phyloP scores from a whole-genome alignment of 345 rosid genomes.

The Rubroshorea leprosula region DNA sequence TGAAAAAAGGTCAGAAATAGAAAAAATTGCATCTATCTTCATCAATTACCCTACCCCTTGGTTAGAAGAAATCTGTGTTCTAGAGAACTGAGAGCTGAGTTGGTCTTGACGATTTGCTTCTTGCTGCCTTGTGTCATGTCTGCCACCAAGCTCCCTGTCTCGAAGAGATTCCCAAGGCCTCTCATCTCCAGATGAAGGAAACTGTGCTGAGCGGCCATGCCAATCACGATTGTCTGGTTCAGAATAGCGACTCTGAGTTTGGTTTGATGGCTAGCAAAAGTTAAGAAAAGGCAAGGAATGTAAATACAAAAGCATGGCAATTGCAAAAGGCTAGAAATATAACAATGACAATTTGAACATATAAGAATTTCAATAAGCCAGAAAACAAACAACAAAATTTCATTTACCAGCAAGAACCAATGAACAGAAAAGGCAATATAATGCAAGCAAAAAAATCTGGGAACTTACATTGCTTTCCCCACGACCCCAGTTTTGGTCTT shows the following conservation, averaged over 20 bases:
- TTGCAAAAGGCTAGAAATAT: slow-evolving; percentile 33
- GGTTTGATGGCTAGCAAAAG: slow-evolving; percentile 38
- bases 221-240: slow-evolving; percentile 92
- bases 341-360: background rate
- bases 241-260: slow-evolving; percentile 52
- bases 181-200: slow-evolving; percentile 58
- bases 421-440: background rate
- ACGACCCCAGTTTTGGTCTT: slow-evolving; percentile 68
- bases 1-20: background rate
- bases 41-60: slow-evolving; percentile 52
- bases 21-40: background rate
- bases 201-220: slow-evolving; percentile 66
- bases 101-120: slow-evolving; percentile 51
- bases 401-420: background rate
- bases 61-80: slow-evolving; percentile 39
- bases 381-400: background rate
- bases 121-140: no score
- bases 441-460: slow-evolving; percentile 8
- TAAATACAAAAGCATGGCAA: background rate
- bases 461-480: slow-evolving; percentile 48
- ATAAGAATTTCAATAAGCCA: background rate
- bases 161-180: slow-evolving; percentile 55
- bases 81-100: slow-evolving; percentile 38
- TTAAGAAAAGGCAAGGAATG: background rate
- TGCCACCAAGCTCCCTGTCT: slow-evolving; percentile 38